These are phyloP conservation scores for Hymenoscyphus fraxineus DNA, from an alignment of 2,329 filamentous ascomycete genomes.

Conservation along the genomic window DNA sequence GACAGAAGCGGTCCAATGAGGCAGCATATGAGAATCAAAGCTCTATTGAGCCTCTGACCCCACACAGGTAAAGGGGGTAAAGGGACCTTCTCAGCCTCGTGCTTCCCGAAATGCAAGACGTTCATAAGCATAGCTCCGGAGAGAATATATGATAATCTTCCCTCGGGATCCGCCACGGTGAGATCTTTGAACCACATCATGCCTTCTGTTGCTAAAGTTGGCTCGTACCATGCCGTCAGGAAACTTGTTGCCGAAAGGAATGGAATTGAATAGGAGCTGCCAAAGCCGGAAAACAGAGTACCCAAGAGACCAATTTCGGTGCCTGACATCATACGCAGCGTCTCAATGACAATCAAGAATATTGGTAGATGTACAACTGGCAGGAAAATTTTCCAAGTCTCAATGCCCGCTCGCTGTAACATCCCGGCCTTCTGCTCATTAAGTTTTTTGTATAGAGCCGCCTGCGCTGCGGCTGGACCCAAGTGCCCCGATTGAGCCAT, in stretches of 20 bases:
- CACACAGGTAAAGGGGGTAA: too few relatives aligned
- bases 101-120: constrained; percentile 29
- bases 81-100: too few relatives aligned
- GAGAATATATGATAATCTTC: constrained; percentile 46
- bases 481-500: constrained; percentile 26
- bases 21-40: constrained; percentile 39
- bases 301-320: constrained; percentile 39
- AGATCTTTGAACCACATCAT: constrained; percentile 59
- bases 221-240: constrained; percentile 17
- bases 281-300: constrained; percentile 30
- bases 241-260: background rate
- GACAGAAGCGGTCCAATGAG: constrained; percentile 38
- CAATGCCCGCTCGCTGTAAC: constrained; percentile 36
- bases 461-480: constrained; percentile 22
- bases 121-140: constrained; percentile 47
- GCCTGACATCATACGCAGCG: constrained; percentile 45
- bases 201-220: constrained; percentile 50
- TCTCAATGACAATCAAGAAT: constrained; percentile 45
- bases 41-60: constrained; percentile 22
- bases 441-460: constrained; percentile 22
- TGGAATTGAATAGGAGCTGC: constrained; percentile 3
- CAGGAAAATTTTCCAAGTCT: constrained; percentile 34
- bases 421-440: constrained; percentile 31
- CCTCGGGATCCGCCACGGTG: constrained; percentile 47
- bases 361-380: constrained; percentile 42